These are phyloP conservation scores for Phellopilus nigrolimitatus DNA, from an alignment of 1,284 basidiomycete species.

Conservation along the genomic window DNA sequence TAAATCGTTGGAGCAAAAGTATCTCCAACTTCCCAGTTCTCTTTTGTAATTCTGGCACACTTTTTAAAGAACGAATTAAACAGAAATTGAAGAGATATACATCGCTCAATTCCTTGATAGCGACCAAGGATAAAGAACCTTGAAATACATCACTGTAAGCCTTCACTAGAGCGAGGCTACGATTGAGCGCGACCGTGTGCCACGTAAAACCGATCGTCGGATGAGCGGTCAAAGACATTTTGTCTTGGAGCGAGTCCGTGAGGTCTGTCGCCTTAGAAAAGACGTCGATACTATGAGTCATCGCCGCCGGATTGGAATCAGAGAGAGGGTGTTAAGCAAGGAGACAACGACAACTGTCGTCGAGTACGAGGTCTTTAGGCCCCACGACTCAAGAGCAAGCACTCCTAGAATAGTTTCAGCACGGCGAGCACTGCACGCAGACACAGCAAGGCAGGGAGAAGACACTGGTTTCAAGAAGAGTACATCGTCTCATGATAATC, in stretches of 20 bases:
- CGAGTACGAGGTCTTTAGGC: too few relatives aligned
- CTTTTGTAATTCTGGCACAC: conserved; percentile 1
- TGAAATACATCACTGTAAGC: neutral
- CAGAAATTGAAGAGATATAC: neutral
- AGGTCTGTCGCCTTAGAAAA: too few relatives aligned
- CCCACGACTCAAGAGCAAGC: too few relatives aligned
- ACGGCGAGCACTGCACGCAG: too few relatives aligned
- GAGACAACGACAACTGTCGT: too few relatives aligned
- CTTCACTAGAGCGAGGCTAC: neutral
- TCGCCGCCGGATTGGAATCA: too few relatives aligned
- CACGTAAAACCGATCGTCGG: neutral
- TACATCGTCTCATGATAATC: too few relatives aligned
- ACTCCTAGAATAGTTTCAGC: too few relatives aligned
- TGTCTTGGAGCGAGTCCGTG: too few relatives aligned
- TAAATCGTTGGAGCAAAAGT: conserved; percentile 8
- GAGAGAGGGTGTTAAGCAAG: too few relatives aligned
- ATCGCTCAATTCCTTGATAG: neutral
- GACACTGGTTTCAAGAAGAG: too few relatives aligned
- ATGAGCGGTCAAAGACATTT: neutral
- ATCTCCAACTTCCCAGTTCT: conserved; percentile 10
- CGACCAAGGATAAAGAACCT: neutral
- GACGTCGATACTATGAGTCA: too few relatives aligned
- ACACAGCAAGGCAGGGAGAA: neutral
- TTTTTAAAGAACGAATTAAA: neutral
- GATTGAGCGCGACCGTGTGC: neutral